Percentiles rank a stretch among this genome's conserved stretches.
These are phyloP conservation scores for Cutaneotrichosporon mucoides DNA, from an alignment of 1,284 basidiomycete species.

Conservation along the genomic window DNA sequence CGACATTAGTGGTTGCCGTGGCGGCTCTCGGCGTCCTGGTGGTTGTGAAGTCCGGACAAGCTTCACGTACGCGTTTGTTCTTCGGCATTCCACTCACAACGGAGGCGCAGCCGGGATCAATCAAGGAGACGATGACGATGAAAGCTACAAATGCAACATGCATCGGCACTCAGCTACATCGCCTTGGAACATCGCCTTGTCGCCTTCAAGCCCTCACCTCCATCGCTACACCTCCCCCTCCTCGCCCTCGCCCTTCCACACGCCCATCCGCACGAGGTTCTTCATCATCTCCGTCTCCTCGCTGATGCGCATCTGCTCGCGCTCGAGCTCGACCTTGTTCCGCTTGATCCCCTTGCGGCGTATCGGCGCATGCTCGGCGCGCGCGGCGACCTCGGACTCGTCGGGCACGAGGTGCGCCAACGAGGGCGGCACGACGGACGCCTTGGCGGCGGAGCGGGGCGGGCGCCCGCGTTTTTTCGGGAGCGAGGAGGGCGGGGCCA, in stretches of 20 bases:
- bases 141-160: too few relatives aligned
- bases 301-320: slow-evolving; percentile 19
- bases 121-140: too few relatives aligned
- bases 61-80: too few relatives aligned
- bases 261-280: slow-evolving; percentile 20
- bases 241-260: slow-evolving; percentile 10
- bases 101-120: too few relatives aligned
- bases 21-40: too few relatives aligned
- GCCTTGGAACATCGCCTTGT: too few relatives aligned
- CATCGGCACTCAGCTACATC: too few relatives aligned
- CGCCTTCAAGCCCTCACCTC: too few relatives aligned
- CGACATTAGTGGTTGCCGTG: too few relatives aligned
- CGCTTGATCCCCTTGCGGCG: slow-evolving; percentile 27
- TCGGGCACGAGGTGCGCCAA: slow-evolving; percentile 24
- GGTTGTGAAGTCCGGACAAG: too few relatives aligned
- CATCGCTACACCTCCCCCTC: not conserved
- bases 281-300: slow-evolving; percentile 26
- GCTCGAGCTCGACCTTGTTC: slow-evolving; percentile 22
- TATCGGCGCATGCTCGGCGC: slow-evolving; percentile 19
- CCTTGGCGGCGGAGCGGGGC: slow-evolving; percentile 12
- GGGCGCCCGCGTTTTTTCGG: slow-evolving; percentile 25
- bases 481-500: slow-evolving; percentile 7
- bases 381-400: slow-evolving; percentile 6
- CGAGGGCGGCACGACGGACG: slow-evolving; percentile 13
- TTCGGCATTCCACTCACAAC: too few relatives aligned